These are phyloP conservation scores for Crepidotus variabilis DNA, from an alignment of 768 basidiomycete species.

Conservation along the genomic window DNA sequence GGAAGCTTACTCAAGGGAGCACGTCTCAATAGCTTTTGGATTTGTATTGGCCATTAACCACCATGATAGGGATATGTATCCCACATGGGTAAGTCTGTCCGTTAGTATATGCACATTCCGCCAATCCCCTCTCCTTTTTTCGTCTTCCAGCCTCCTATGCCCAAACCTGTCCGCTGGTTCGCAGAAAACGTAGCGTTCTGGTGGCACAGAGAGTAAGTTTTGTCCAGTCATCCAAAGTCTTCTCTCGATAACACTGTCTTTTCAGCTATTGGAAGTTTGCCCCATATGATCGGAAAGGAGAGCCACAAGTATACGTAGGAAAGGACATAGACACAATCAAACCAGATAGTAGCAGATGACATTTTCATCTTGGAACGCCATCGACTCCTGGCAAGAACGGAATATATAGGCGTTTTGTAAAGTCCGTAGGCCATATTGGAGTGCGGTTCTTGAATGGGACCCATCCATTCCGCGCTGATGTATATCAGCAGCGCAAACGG, in stretches of 20 bases:
- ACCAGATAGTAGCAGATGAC: slow-evolving; percentile 11
- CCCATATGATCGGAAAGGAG: slow-evolving; percentile 14
- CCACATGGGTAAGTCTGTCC: slow-evolving; percentile 16
- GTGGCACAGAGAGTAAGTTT: slow-evolving; percentile 3
- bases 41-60: slow-evolving; percentile 13
- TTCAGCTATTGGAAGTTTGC: slow-evolving; percentile 25
- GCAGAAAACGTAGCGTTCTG: slow-evolving; percentile 12
- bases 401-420: too few species aligned
- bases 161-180: slow-evolving; percentile 17
- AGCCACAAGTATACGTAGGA: slow-evolving; percentile 3
- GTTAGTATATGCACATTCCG: not conserved
- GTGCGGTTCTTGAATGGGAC: too few species aligned
- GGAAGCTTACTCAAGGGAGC: not conserved
- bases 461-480: too few species aligned
- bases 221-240: not conserved
- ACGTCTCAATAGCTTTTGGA: not conserved
- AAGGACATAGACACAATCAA: not conserved
- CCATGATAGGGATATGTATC: slow-evolving; percentile 14
- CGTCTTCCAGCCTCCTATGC: slow-evolving; percentile 15
- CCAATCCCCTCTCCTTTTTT: not conserved
- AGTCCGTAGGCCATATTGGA: too few species aligned
- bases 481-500: too few species aligned
- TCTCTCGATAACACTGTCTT: too few species aligned
- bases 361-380: slow-evolving; percentile 7
- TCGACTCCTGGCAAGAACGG: not conserved